Evolutionary conservation across 1,284 basidiomycete species (phyloP).

Genomic region (Pascua guehoae): DNA sequence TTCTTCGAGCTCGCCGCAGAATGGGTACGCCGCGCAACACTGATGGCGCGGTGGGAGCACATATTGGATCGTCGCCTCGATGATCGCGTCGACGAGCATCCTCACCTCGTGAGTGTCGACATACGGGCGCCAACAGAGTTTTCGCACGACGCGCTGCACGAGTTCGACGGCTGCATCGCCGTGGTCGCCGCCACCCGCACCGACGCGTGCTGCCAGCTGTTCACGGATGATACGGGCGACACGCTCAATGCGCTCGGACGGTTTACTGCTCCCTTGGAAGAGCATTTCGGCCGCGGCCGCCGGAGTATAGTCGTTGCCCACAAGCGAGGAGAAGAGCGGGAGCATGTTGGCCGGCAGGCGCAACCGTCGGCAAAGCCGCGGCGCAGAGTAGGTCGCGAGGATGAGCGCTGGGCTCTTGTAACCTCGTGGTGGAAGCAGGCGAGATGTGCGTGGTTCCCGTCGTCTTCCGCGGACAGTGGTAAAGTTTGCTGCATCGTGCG

Average conservation of each 20-base stretch:
- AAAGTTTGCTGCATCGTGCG: conserved; percentile 11
- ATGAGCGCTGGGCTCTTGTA: conserved; percentile 46
- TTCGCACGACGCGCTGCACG: conserved; percentile 37
- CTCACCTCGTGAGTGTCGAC: conserved; percentile 27
- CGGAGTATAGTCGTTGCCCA: conserved; percentile 78
- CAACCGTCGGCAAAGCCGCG: conserved; percentile 62
- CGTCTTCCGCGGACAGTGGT: conserved; percentile 11
- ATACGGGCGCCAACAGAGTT: conserved; percentile 27
- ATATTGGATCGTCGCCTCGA: conserved; percentile 48
- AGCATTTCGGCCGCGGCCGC: conserved; percentile 45
- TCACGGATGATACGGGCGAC: conserved; percentile 46
- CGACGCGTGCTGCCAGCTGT: conserved; percentile 9
- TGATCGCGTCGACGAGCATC: conserved; percentile 35
- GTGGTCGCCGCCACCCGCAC: conserved; percentile 18
- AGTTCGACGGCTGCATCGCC: conserved; percentile 42
- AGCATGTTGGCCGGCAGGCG: conserved; percentile 67
- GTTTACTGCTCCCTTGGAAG: conserved; percentile 25
- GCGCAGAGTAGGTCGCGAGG: conserved; percentile 63
- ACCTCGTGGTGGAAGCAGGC: conserved; percentile 58
- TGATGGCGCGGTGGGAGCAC: conserved; percentile 28
- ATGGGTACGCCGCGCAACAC: conserved; percentile 40
- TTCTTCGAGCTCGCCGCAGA: conserved; percentile 45
- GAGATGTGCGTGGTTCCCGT: conserved; percentile 36
- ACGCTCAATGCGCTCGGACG: conserved; percentile 40
- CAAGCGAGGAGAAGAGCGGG: conserved; percentile 75